phyloP scores from a whole-genome alignment of 768 basidiomycete species.

The Sistotremastrum suecicum region DNA sequence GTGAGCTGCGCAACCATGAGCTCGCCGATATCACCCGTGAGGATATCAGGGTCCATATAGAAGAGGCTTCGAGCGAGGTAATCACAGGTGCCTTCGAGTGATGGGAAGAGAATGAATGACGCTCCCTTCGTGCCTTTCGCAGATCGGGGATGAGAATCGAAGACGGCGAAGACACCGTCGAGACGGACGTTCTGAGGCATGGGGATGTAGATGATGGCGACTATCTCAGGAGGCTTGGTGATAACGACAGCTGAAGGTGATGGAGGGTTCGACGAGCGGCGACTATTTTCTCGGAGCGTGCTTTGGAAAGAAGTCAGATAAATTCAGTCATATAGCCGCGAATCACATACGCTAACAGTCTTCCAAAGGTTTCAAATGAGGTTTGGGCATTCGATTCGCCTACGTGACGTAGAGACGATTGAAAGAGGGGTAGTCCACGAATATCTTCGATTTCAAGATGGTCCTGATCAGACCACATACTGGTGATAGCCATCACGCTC shows the following conservation, averaged over 20 bases:
- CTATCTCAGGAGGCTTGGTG: constrained; percentile 59
- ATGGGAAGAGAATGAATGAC: constrained; percentile 40
- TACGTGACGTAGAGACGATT: constrained; percentile 21
- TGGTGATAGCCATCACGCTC: constrained; percentile 45
- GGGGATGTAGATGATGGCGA: constrained; percentile 28
- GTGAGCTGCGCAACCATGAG: constrained; percentile 25
- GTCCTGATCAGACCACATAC: constrained; percentile 34
- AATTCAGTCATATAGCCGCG: no score
- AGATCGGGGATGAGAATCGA: constrained; percentile 55
- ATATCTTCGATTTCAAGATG: constrained; percentile 50
- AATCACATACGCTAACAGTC: constrained; percentile 16
- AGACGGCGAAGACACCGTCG: constrained; percentile 35
- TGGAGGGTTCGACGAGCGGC: constrained; percentile 10
- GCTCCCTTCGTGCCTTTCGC: constrained; percentile 40
- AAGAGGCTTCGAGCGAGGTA: constrained; percentile 20
- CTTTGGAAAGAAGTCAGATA: no score
- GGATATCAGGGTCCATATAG: constrained; percentile 15
- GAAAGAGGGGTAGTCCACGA: constrained; percentile 32
- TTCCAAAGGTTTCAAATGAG: constrained; percentile 21
- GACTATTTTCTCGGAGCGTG: no score
- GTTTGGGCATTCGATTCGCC: constrained; percentile 25
- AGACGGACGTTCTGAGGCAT: not conserved
- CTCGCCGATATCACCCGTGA: constrained; percentile 33
- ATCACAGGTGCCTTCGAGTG: constrained; percentile 25
- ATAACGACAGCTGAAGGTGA: constrained; percentile 30